Percentiles rank a stretch among this genome's conserved stretches.
Conservation (phyloP, 108 stramenopile species). For the Stephanodiscus triporus region DNA sequence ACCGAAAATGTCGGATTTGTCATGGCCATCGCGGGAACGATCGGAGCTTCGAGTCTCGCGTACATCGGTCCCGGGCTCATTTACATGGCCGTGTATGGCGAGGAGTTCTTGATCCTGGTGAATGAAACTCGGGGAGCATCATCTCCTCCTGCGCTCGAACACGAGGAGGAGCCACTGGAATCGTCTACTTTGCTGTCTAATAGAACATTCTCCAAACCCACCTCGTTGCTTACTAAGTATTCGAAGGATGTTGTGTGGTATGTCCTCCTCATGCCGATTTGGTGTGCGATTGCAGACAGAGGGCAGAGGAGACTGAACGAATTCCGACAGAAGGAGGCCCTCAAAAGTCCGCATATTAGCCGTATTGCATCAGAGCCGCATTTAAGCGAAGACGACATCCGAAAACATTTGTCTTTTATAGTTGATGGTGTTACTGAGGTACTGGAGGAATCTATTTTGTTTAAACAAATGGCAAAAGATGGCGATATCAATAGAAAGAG, state of each 20-base stretch:
- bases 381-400: not conserved
- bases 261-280: conserved; percentile 67
- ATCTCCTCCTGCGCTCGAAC: not conserved
- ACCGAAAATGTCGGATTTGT: conserved; percentile 62
- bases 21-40: conserved; percentile 64
- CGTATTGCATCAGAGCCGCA: conserved; percentile 66
- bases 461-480: not conserved
- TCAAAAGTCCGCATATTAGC: conserved; percentile 78
- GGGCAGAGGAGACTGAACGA: conserved; percentile 55
- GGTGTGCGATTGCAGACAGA: conserved; percentile 60
- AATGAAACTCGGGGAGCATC: conserved; percentile 48
- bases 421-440: not conserved
- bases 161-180: conserved; percentile 12
- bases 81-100: conserved; percentile 80
- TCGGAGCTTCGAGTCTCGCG: conserved; percentile 68
- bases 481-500: not conserved
- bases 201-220: not conserved
- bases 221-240: not conserved
- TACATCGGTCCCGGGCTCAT: conserved; percentile 84
- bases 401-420: conserved; percentile 6
- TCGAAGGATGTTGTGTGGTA: conserved; percentile 61
- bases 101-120: conserved; percentile 64
- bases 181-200: conserved; percentile 8
- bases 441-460: not conserved
- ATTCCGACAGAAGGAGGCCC: conserved; percentile 59